phyloP scores from a whole-genome alignment of 768 basidiomycete genomes.

The Pilatotrama ljubarskyi region DNA sequence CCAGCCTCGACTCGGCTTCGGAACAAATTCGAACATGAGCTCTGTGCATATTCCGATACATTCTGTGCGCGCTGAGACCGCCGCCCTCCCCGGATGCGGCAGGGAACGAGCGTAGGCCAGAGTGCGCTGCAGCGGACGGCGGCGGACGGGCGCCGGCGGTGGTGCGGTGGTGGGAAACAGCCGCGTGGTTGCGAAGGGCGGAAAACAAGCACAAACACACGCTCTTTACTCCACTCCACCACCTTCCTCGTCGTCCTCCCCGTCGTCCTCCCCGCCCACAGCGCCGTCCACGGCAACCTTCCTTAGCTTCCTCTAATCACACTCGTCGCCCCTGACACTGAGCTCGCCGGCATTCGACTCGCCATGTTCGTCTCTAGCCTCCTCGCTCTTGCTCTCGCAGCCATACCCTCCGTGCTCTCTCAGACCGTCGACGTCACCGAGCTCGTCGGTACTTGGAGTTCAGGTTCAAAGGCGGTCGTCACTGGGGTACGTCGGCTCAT shows the following conservation, averaged over 20 bases:
- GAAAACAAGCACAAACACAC: conserved; percentile 28
- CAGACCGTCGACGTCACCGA: conserved; percentile 58
- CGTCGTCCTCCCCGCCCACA: conserved; percentile 11
- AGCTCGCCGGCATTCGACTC: conserved; percentile 1
- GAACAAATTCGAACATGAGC: not conserved
- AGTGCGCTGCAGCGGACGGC: not conserved
- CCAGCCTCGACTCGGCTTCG: too few relatives aligned
- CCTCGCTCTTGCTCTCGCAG: conserved; percentile 31
- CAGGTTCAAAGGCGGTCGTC: conserved; percentile 70
- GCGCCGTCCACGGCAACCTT: conserved; percentile 21
- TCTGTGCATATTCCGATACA: not conserved
- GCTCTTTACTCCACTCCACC: conserved; percentile 24
- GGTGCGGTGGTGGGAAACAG: not conserved
- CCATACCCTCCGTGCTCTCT: conserved; percentile 31
- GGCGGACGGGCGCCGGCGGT: not conserved
- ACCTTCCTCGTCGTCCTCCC: conserved; percentile 22
- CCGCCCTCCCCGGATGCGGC: not conserved
- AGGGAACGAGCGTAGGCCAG: not conserved
- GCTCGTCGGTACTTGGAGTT: conserved; percentile 83
- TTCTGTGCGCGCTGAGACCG: not conserved
- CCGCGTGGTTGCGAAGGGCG: conserved; percentile 13
- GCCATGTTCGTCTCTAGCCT: conserved; percentile 21
- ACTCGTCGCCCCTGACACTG: conserved; percentile 16
- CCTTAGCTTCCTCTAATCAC: conserved; percentile 23
- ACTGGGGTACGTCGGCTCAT: conserved; percentile 68